A percentile compares a stretch with the other conserved stretches of the same genome.
These are phyloP conservation scores for Penicillium sp. DNA, from an alignment of 2,329 filamentous ascomycete genomes.

Conservation along the genomic window DNA sequence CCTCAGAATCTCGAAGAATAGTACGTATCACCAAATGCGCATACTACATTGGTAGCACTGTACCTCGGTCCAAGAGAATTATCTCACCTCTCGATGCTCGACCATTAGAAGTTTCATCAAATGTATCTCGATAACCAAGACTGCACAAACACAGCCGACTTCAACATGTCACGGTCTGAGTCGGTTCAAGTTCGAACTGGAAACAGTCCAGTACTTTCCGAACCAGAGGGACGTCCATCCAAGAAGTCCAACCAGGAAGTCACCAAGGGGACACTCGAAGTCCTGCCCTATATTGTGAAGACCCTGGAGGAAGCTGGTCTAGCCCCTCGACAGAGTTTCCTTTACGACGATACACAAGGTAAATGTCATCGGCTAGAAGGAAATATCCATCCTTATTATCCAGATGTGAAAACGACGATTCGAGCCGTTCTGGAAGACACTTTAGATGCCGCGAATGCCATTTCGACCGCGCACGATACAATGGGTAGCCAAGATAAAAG, in stretches of 20 bases:
- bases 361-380: not conserved
- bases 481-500: slow-evolving; percentile 32
- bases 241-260: not conserved
- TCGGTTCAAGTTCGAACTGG: not conserved
- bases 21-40: too few relatives aligned
- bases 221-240: not conserved
- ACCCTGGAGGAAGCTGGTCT: not conserved
- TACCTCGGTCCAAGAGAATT: too few relatives aligned
- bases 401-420: slow-evolving; percentile 46
- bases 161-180: too few relatives aligned
- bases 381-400: slow-evolving; percentile 26
- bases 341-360: not conserved
- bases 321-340: not conserved
- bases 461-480: slow-evolving; percentile 31
- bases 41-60: too few relatives aligned
- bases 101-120: too few relatives aligned
- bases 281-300: not conserved
- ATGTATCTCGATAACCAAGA: too few relatives aligned
- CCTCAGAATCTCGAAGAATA: too few relatives aligned
- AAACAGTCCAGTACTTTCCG: not conserved
- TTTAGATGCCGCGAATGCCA: slow-evolving; percentile 58
- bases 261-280: not conserved
- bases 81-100: too few relatives aligned
- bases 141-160: too few relatives aligned
- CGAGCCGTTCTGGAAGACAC: slow-evolving; percentile 62